Percentiles rank a stretch among this genome's conserved stretches.
These are phyloP conservation scores for Diaporthe sp. DNA, from an alignment of 2,329 filamentous ascomycete species.

Conservation along the genomic window DNA sequence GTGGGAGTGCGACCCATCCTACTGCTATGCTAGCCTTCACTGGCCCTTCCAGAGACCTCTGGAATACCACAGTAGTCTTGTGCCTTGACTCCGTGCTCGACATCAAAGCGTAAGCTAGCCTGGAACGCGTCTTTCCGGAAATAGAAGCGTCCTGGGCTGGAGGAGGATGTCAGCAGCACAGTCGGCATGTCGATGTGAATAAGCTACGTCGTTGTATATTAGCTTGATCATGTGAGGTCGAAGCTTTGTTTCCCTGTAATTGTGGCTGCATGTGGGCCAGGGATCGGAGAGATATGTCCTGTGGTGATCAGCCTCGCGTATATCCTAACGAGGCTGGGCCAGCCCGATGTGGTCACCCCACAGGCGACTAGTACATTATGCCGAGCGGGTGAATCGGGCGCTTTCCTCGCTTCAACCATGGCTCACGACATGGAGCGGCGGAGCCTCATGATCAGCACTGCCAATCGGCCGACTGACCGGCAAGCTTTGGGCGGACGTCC, in stretches of 20 bases:
- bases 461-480: conserved; percentile 9
- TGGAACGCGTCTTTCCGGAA: conserved; percentile 12
- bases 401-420: not conserved
- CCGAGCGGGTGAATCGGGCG: conserved; percentile 3
- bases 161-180: not conserved
- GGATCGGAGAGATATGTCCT: not conserved
- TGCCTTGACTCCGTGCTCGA: conserved; percentile 14
- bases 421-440: not conserved
- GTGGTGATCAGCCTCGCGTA: conserved; percentile 24
- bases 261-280: conserved; percentile 21
- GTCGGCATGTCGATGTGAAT: not conserved
- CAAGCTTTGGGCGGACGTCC: not conserved
- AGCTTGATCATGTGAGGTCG: conserved; percentile 24
- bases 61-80: not conserved
- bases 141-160: not conserved
- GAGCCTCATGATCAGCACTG: not conserved
- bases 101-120: conserved; percentile 21
- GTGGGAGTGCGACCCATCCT: not conserved
- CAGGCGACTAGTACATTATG: conserved; percentile 11
- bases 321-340: conserved; percentile 15
- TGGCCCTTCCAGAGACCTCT: not conserved
- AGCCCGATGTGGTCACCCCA: conserved; percentile 3
- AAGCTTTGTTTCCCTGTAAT: conserved; percentile 1
- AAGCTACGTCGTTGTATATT: not conserved
- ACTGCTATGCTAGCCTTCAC: not conserved